phyloP scores from a whole-genome alignment of 2,329 filamentous ascomycete genomes.

The Rutstroemia sp. region DNA sequence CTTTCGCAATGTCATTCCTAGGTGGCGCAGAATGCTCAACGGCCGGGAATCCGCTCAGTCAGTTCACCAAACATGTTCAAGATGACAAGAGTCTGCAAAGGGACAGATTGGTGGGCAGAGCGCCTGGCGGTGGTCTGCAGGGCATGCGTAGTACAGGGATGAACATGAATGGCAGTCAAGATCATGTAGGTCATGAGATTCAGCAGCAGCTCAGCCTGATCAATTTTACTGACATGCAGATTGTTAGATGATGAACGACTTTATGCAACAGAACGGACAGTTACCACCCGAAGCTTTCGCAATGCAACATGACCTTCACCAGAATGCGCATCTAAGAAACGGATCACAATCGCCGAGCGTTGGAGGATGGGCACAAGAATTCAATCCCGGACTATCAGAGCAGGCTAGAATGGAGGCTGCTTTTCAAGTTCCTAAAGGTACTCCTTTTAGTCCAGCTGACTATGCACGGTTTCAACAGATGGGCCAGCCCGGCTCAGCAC shows the following conservation, averaged over 20 bases:
- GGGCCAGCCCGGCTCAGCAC: slow-evolving; percentile 45
- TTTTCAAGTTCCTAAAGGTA: slow-evolving; percentile 50
- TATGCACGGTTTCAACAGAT: slow-evolving; percentile 81
- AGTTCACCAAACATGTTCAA: slow-evolving; percentile 95
- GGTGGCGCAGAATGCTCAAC: slow-evolving; percentile 96
- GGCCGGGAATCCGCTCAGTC: slow-evolving; percentile 88
- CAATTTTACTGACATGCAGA: slow-evolving; percentile 5
- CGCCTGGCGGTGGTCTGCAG: slow-evolving; percentile 62
- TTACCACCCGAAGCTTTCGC: slow-evolving; percentile 36
- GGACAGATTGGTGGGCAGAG: slow-evolving; percentile 74
- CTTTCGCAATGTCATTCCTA: slow-evolving; percentile 74
- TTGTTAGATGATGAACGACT: slow-evolving; percentile 81
- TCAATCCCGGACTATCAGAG: slow-evolving; percentile 44
- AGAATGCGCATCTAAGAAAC: slow-evolving; percentile 20
- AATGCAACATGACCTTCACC: slow-evolving; percentile 28
- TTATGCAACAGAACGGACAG: slow-evolving; percentile 70
- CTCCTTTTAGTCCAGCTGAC: slow-evolving; percentile 72
- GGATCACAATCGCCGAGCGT: slow-evolving; percentile 29
- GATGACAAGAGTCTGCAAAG: slow-evolving; percentile 93
- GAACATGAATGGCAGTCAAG: slow-evolving; percentile 48
- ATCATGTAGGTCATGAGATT: slow-evolving; percentile 47
- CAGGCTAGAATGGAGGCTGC: slow-evolving; percentile 66
- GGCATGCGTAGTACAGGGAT: slow-evolving; percentile 63
- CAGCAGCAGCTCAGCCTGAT: neutral
- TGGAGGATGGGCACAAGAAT: slow-evolving; percentile 57